Evolutionary conservation across 108 stramenopile genomes (phyloP), one percentile per base, ranked within the genome.

Genomic region (Ochromonas danica): DNA sequence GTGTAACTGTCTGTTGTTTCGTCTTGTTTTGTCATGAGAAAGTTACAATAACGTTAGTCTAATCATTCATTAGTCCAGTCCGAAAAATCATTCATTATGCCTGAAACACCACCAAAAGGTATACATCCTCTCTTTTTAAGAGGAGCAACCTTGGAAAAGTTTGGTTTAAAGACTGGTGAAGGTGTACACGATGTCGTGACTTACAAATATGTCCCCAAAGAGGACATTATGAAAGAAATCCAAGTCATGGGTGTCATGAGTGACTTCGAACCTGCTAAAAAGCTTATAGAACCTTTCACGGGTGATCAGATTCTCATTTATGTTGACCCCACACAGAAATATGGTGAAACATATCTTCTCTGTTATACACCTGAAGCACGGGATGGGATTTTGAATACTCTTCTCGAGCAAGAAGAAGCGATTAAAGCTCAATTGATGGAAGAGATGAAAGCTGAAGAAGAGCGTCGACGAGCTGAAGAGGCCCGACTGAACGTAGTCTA

Each of bases 241-340:
- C 83, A 31, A n/a, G 71, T 71, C 45, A 62, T 82, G n/a, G 87
- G 87, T 42, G 85, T 89, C 57, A 87, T 87, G 85, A 82, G 82
- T 36, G 85, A 87, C 62, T 89, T 86, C 70, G 81, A 88, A 60
- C 83, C 83, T 31, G 85, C 83, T 33, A 86, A 86, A 85, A 81
- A 82, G 22, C 67, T 85, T 30, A 61, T 88, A 27, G 85, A 85
- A n/a, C 62, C 62, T 0, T 88, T 80, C 40, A 75, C 80, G 1
- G 83, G 71, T 22, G 88, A 88, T 40, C 84, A 85, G 77, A 71
- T 87, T 42, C 40, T 85, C 36, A 61, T 88, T 27, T 43, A 86
- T 0, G 80, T 61, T 28, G 88, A 88, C 71, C 71, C 67, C 1
- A 38, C 80, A 35, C 65, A 85, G 41, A 78, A 81, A 33, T 87